Conservation (phyloP, 75 land plant genomes). For the Cupressus sempervirens region DNA sequence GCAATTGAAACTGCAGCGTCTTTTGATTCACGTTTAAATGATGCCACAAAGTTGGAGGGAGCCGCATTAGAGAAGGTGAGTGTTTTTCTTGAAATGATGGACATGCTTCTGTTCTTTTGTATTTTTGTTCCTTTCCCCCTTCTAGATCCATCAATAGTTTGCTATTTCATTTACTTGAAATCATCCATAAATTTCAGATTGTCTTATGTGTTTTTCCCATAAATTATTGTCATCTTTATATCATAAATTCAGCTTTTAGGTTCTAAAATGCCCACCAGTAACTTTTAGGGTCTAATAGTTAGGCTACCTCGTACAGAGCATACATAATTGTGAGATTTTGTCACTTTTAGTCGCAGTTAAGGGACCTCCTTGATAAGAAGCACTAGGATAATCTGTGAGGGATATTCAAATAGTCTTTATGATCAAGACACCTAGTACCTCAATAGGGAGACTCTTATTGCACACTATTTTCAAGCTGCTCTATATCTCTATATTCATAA, state of each 20-base stretch:
- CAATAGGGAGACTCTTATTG: background rate
- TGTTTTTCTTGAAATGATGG: background rate
- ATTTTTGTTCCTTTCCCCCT: background rate
- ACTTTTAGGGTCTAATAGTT: background rate
- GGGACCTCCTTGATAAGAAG: background rate
- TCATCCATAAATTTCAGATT: background rate
- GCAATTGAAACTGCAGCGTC: constrained; percentile 58
- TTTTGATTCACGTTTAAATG: constrained; percentile 52
- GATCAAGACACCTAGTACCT: background rate
- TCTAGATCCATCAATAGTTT: background rate
- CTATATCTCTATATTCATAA: background rate
- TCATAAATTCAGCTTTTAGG: background rate
- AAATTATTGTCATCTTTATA: background rate
- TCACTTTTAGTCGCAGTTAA: background rate
- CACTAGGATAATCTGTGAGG: background rate
- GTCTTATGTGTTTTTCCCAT: background rate
- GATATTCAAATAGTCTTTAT: background rate
- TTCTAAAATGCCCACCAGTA: background rate
- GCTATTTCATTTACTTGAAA: background rate
- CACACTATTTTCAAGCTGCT: background rate
- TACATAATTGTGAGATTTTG: background rate
- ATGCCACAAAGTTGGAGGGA: constrained; percentile 59
- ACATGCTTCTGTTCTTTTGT: background rate
- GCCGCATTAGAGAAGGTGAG: constrained; percentile 67
- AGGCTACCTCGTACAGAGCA: background rate